A percentile compares a stretch with the other conserved stretches of the same genome.
Conservation (phyloP, 192 early-diverging fungal genomes). For the Backusella tuberculispora region DNA sequence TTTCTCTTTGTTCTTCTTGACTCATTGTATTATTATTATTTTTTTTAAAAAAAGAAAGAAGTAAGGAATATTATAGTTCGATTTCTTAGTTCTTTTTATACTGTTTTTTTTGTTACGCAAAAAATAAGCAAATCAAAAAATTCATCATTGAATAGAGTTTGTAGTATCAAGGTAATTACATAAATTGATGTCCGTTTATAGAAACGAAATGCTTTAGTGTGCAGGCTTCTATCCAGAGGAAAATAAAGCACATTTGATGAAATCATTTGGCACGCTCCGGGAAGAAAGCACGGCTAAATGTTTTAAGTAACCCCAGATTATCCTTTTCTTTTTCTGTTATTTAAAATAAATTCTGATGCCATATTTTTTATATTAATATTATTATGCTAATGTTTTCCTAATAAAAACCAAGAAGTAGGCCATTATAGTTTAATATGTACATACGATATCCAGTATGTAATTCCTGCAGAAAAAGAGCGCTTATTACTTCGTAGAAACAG, state of each 20-base stretch:
- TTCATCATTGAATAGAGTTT: not conserved
- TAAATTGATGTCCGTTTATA: conserved; percentile 7
- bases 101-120: not conserved
- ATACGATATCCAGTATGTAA: too few relatives aligned
- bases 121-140: not conserved
- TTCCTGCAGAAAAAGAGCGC: too few relatives aligned
- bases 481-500: too few relatives aligned
- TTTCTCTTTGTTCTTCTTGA: not conserved
- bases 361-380: not conserved
- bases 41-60: not conserved
- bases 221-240: not conserved
- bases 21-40: not conserved
- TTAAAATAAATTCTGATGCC: not conserved
- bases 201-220: not conserved
- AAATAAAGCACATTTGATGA: not conserved
- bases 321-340: too few relatives aligned
- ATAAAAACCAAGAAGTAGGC: too few relatives aligned
- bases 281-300: not conserved
- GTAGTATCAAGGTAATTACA: not conserved
- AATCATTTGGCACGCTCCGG: conserved; percentile 1
- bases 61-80: not conserved
- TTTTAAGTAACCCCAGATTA: not conserved
- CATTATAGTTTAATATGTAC: too few relatives aligned
- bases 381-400: too few relatives aligned
- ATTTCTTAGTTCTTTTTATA: conserved; percentile 10